Conservation (phyloP, 1,284 basidiomycete species). For the Cutaneotrichosporon cyanovorans region DNA sequence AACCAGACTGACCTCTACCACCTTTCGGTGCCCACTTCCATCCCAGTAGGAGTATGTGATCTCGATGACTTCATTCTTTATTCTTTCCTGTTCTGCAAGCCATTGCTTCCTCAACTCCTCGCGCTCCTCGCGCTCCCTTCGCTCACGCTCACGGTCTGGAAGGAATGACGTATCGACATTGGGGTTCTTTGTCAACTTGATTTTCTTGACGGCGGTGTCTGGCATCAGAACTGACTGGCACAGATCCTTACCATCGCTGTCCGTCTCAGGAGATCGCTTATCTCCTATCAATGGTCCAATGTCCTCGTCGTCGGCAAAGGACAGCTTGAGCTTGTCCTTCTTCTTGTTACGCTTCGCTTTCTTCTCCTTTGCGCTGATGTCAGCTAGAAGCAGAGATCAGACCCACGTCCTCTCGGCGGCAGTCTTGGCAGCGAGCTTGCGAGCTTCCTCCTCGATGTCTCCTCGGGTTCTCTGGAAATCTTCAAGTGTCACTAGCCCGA, state of each 20-base stretch:
- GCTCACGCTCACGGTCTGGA: conserved; percentile 92
- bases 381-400: not conserved
- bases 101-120: conserved; percentile 86
- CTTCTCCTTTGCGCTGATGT: conserved; percentile 30
- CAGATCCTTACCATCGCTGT: conserved; percentile 17
- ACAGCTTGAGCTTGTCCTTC: conserved; percentile 80
- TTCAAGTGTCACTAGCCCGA: conserved; percentile 85
- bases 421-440: conserved; percentile 68
- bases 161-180: conserved; percentile 96
- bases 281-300: conserved; percentile 17
- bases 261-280: conserved; percentile 26
- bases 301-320: conserved; percentile 72
- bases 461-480: conserved; percentile 86
- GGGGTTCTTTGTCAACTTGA: conserved; percentile 87
- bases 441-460: conserved; percentile 85
- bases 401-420: conserved; percentile 28
- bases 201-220: conserved; percentile 54
- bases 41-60: conserved; percentile 92
- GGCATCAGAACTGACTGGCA: not conserved
- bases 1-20: conserved; percentile 62
- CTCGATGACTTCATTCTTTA: conserved; percentile 38
- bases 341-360: conserved; percentile 83
- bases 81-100: conserved; percentile 63
- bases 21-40: conserved; percentile 91
- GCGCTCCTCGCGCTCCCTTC: conserved; percentile 75